Evolutionary conservation across 768 basidiomycete species (phyloP).

Genomic region (Cystofilobasidium bisporidii): DNA sequence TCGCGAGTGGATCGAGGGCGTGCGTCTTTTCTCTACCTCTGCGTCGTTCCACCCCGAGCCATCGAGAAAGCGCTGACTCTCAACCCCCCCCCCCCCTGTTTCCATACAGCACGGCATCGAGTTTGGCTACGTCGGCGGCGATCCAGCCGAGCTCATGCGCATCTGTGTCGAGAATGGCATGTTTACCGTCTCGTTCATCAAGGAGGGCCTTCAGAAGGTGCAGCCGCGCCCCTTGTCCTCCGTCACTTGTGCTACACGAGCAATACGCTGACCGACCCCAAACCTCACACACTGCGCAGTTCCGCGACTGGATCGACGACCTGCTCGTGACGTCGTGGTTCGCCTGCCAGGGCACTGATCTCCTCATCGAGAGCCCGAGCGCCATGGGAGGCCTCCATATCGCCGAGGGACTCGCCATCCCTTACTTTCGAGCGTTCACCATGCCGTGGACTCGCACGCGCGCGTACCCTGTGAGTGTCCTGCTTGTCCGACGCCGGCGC

Average conservation of each 20-base stretch:
- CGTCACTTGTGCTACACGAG: not conserved
- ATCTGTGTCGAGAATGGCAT: slow-evolving; percentile 98
- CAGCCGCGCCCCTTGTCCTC: not conserved
- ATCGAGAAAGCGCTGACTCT: slow-evolving; percentile 4
- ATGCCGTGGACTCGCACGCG: slow-evolving; percentile 97
- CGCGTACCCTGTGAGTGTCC: slow-evolving; percentile 58
- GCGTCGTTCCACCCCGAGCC: not conserved
- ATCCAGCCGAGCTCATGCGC: slow-evolving; percentile 70
- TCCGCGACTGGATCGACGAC: slow-evolving; percentile 96
- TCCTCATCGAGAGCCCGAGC: slow-evolving; percentile 88
- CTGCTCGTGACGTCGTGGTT: slow-evolving; percentile 90
- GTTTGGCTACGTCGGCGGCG: slow-evolving; percentile 86
- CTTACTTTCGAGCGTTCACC: slow-evolving; percentile 59
- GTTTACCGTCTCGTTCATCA: slow-evolving; percentile 89
- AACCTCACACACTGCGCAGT: slow-evolving; percentile 46
- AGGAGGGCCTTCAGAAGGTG: slow-evolving; percentile 79
- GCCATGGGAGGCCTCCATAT: slow-evolving; percentile 98
- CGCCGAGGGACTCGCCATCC: slow-evolving; percentile 83
- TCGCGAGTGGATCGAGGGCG: slow-evolving; percentile 86
- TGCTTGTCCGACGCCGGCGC: not conserved
- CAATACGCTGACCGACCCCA: too few species aligned
- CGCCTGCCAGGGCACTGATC: slow-evolving; percentile 87
- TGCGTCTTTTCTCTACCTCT: slow-evolving; percentile 44
- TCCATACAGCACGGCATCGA: slow-evolving; percentile 77
- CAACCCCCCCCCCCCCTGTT: not conserved